These are phyloP conservation scores for Mariannaea elegans DNA, from an alignment of 2,329 filamentous ascomycete genomes.

Conservation along the genomic window DNA sequence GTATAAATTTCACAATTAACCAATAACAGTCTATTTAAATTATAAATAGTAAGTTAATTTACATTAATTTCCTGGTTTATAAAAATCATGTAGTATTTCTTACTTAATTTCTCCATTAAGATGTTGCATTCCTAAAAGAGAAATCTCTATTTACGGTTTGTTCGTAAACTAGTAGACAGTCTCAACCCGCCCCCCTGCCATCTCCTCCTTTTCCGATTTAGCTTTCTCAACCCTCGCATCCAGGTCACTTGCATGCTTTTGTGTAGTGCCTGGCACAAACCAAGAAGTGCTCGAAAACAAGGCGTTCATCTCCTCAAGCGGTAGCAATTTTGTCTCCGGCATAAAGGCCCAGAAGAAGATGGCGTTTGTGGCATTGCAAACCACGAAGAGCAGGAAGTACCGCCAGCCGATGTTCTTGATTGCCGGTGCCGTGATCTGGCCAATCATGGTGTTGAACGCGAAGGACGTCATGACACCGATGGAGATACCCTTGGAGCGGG, in stretches of 20 bases:
- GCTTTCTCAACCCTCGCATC: conserved; percentile 6
- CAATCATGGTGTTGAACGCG: conserved; percentile 79
- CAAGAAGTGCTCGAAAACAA: conserved; percentile 53
- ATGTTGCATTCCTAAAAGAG: too few relatives aligned
- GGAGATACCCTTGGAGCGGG: conserved; percentile 76
- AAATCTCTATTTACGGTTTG: too few relatives aligned
- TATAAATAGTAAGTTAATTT: too few relatives aligned
- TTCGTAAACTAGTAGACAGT: not conserved
- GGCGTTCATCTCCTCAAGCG: conserved; percentile 74
- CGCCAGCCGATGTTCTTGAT: conserved; percentile 51
- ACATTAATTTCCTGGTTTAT: too few relatives aligned
- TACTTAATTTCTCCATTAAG: too few relatives aligned
- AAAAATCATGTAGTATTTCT: too few relatives aligned
- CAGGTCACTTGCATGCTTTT: conserved; percentile 1
- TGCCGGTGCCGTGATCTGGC: conserved; percentile 61
- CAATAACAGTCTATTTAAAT: too few relatives aligned
- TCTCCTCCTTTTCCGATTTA: conserved; percentile 4
- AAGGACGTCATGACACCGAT: conserved; percentile 76
- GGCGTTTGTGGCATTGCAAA: conserved; percentile 42
- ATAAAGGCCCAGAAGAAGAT: conserved; percentile 70
- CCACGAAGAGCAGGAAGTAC: conserved; percentile 52
- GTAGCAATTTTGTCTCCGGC: conserved; percentile 70
- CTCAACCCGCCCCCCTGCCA: not conserved
- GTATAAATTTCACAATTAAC: too few relatives aligned
- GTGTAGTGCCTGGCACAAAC: not conserved